Evolutionary conservation across 768 basidiomycete genomes (phyloP).

Genomic region (Asterophora parasitica): DNA sequence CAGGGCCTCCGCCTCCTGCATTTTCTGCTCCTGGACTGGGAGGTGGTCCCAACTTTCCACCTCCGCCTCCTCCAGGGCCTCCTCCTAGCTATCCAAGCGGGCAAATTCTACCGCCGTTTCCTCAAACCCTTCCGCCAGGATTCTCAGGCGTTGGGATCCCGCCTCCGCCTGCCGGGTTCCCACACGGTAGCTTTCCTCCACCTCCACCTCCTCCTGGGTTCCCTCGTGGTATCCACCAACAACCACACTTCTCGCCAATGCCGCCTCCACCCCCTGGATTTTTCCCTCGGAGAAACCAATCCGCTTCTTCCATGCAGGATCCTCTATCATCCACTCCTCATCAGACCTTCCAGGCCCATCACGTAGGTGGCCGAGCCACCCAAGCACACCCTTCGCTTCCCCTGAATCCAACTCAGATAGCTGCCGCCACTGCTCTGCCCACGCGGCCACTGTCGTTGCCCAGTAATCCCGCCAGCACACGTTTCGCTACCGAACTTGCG

Average conservation of each 20-base stretch:
- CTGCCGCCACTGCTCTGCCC: conserved; percentile 17
- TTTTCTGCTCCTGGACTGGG: conserved; percentile 9
- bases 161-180: conserved; percentile 18
- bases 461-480: conserved; percentile 28
- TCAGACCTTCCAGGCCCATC: conserved; percentile 73
- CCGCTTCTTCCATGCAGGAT: conserved; percentile 59
- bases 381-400: conserved; percentile 41
- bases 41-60: background rate
- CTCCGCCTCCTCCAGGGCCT: conserved; percentile 23
- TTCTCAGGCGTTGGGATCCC: conserved; percentile 23
- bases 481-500: conserved; percentile 31
- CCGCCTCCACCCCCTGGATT: conserved; percentile 61
- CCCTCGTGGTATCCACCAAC: conserved; percentile 19
- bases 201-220: conserved; percentile 10
- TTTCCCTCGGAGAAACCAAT: conserved; percentile 52
- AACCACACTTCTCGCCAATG: conserved; percentile 23
- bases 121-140: conserved; percentile 25
- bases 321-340: conserved; percentile 73
- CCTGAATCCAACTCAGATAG: conserved; percentile 30
- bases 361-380: conserved; percentile 33
- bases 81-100: conserved; percentile 11
- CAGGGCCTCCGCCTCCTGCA: conserved; percentile 23
- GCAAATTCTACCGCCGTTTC: conserved; percentile 13
- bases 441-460: conserved; percentile 26
- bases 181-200: background rate